Base-by-base conservation (phyloP, 108 stramenopile species). In the Cyclotella atomus region DNA sequence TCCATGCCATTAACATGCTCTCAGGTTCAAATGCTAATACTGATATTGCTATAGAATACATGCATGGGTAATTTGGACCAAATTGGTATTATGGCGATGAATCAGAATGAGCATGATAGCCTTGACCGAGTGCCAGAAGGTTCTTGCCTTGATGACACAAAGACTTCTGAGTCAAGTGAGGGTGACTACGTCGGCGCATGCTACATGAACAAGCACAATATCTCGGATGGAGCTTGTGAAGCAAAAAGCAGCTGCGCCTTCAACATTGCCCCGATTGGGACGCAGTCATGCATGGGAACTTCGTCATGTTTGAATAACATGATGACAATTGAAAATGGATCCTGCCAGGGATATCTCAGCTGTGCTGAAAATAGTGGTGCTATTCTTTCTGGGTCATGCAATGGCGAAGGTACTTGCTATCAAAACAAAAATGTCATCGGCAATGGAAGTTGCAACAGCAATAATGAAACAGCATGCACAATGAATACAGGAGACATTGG, bases 401-500 rank as follows among this genome's bases (percentile, higher is more conserved):
- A 52, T 23, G 52, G 52, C 24, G 24, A 52, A 10, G 23, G n/a
- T 10, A 52, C 52, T 1, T 52, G 52, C 21, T 23, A 23, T 23
- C 52, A 23, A 23, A 52, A 52, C 52, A 52, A 52, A 23, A 23
- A 19, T 23, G 52, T 52, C 24, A 52, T 52, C 2, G 9, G n/a
- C 10, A n/a, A 23, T 9, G 20, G 20, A 19, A 52, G 52, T 23
- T 52, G 52, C 21, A 52, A 52, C 52, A 52, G 21, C 52, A 23
- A 23, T 23, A 23, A 23, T n/a, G 52, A 52, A 23, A 9, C 52
- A 1, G 52, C 52, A 52, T 52, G 52, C 52, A 23, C 24, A 1
- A 52, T 52, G 52, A 52, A 52, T 23, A 9, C 52, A 2, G 52
- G 20, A 21, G 52, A 52, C 21, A 52, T 52, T 52, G 52, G 52